Percentiles rank a stretch among this genome's conserved stretches.
Conservation (phyloP, 306 rosid genomes). For the Corylus americana region DNA sequence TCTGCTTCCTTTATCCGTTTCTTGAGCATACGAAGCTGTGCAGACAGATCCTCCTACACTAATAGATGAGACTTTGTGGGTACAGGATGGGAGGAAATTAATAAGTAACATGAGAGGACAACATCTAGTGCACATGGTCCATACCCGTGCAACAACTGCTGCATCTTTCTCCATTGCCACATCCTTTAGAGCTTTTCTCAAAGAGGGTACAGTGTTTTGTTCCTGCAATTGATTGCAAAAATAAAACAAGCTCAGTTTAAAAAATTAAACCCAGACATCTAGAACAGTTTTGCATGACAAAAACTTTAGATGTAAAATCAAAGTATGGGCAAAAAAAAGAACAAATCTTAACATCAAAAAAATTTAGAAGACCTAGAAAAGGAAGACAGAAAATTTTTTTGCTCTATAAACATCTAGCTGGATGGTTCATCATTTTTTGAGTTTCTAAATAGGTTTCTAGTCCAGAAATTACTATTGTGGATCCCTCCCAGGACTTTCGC, state of each 20-base stretch:
- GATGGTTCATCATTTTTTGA: not conserved
- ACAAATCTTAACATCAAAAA: not conserved
- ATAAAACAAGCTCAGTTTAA: not conserved
- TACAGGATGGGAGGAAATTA: conserved; percentile 16
- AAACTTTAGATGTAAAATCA: not conserved
- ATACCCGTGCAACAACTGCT: conserved; percentile 86
- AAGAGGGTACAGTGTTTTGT: conserved; percentile 70
- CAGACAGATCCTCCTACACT: conserved; percentile 85
- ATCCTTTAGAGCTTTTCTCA: conserved; percentile 86
- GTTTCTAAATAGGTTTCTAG: not conserved
- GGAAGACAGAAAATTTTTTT: not conserved
- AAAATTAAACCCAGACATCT: not conserved
- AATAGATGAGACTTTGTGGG: conserved; percentile 17
- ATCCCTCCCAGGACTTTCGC: not conserved
- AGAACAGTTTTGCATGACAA: not conserved
- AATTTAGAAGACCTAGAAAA: not conserved
- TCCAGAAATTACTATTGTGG: not conserved
- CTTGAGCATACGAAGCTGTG: conserved; percentile 82
- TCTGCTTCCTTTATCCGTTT: conserved; percentile 89
- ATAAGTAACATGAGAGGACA: conserved; percentile 5
- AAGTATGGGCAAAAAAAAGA: not conserved
- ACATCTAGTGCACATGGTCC: conserved; percentile 7
- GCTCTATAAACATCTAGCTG: not conserved
- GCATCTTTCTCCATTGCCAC: conserved; percentile 99
- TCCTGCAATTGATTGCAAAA: conserved; percentile 50